Evolutionary conservation across 352 stramenopile genomes (phyloP).

Genomic region (Pythium apleroticum): DNA sequence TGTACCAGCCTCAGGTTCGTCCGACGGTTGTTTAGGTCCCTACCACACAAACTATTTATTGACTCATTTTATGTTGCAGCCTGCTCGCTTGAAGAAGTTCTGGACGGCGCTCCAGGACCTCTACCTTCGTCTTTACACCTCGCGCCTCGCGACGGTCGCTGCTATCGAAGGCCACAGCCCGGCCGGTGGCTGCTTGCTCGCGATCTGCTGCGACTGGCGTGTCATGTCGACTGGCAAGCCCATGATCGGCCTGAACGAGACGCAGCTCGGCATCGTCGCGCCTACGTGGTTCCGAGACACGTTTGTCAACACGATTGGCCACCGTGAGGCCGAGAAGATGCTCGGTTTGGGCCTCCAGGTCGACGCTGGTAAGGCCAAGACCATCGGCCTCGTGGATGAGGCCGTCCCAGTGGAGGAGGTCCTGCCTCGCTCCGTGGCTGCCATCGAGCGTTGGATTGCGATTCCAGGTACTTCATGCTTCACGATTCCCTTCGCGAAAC

Average conservation of each 20-base stretch:
- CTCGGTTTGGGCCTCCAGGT: conserved; percentile 78
- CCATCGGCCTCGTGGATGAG: conserved; percentile 79
- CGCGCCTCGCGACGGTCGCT: conserved; percentile 82
- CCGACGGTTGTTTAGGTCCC: not conserved
- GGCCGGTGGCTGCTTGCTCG: conserved; percentile 92
- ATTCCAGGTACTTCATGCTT: conserved; percentile 57
- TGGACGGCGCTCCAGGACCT: conserved; percentile 92
- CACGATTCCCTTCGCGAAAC: not conserved
- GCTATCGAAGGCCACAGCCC: conserved; percentile 92
- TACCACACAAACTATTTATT: not conserved
- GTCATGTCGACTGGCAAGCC: conserved; percentile 88
- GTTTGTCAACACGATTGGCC: conserved; percentile 84
- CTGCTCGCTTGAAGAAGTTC: conserved; percentile 69
- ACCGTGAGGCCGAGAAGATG: conserved; percentile 86
- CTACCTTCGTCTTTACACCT: conserved; percentile 93
- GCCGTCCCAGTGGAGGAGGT: conserved; percentile 76
- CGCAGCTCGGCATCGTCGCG: conserved; percentile 90
- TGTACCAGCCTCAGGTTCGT: conserved; percentile 85
- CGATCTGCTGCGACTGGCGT: conserved; percentile 94
- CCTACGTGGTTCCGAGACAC: conserved; percentile 71
- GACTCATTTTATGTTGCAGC: conserved; percentile 20
- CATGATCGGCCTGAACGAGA: conserved; percentile 95
- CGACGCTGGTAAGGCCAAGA: conserved; percentile 68
- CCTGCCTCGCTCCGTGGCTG: conserved; percentile 55
- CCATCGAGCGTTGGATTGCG: conserved; percentile 75